phyloP scores from a whole-genome alignment of 1,139 yeast species.

The Spencermartinsiella ligniputridi region DNA sequence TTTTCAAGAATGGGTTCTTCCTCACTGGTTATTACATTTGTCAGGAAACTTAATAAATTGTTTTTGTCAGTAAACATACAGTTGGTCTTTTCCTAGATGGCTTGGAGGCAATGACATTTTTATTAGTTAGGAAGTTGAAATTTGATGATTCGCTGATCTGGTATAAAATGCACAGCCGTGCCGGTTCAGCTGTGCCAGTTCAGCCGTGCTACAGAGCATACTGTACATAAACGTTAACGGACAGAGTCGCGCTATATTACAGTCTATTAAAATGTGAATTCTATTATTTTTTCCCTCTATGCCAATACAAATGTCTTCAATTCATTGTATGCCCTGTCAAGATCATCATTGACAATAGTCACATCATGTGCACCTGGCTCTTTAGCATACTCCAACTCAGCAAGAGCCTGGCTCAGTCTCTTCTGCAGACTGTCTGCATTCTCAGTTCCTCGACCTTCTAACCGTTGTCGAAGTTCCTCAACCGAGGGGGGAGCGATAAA shows the following conservation, averaged over 20 bases:
- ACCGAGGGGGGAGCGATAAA: conserved; percentile 92
- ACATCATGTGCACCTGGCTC: conserved; percentile 87
- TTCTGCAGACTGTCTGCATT: conserved; percentile 76
- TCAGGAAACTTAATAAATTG: too few relatives aligned
- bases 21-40: conserved; percentile 8
- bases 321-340: conserved; percentile 81
- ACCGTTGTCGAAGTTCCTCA: conserved; percentile 66
- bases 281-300: conserved; percentile 8
- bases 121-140: too few relatives aligned
- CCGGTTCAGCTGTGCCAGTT: too few relatives aligned
- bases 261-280: too few relatives aligned
- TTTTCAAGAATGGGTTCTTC: conserved; percentile 25
- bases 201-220: too few relatives aligned
- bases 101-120: conserved; percentile 5
- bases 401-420: conserved; percentile 80
- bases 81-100: background rate
- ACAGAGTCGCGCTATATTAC: too few relatives aligned
- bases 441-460: conserved; percentile 91
- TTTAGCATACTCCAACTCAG: conserved; percentile 82
- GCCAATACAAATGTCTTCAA: conserved; percentile 54
- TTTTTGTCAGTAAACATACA: too few relatives aligned
- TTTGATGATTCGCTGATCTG: conserved; percentile 5
- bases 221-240: too few relatives aligned
- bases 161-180: background rate
- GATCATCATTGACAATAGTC: conserved; percentile 83